Conservation (phyloP, 805 yeast species). For the Candida ipomoeae region DNA sequence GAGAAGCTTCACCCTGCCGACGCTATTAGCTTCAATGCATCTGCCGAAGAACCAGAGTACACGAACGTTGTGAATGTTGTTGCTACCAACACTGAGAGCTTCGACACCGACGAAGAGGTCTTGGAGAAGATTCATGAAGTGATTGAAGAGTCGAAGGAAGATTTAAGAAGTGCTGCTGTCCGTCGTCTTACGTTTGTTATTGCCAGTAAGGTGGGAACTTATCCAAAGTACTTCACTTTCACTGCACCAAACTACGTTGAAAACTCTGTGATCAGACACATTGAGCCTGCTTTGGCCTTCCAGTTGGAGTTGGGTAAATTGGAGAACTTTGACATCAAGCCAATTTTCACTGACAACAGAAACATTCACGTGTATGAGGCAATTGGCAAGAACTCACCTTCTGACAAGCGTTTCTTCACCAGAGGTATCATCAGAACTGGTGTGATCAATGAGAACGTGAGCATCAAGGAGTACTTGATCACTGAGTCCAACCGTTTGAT, state of each 20-base stretch:
- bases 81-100: slow-evolving; percentile 70
- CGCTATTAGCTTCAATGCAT: slow-evolving; percentile 33
- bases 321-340: slow-evolving; percentile 91
- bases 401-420: slow-evolving; percentile 93
- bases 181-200: slow-evolving; percentile 93
- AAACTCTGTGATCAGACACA: slow-evolving; percentile 92
- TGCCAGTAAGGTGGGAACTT: slow-evolving; percentile 77
- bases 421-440: slow-evolving; percentile 98
- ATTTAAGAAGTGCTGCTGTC: slow-evolving; percentile 63
- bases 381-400: slow-evolving; percentile 84
- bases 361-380: slow-evolving; percentile 98
- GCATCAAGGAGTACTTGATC: slow-evolving; percentile 88
- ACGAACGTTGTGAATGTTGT: slow-evolving; percentile 82
- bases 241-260: slow-evolving; percentile 82
- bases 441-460: slow-evolving; percentile 85
- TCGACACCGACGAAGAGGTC: slow-evolving; percentile 64
- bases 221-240: slow-evolving; percentile 95
- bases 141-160: slow-evolving; percentile 64
- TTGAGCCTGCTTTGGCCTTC: slow-evolving; percentile 97
- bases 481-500: slow-evolving; percentile 95
- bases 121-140: slow-evolving; percentile 59
- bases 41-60: slow-evolving; percentile 39
- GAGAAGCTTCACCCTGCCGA: slow-evolving; percentile 57
- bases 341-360: slow-evolving; percentile 93
- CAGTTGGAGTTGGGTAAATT: slow-evolving; percentile 93